Percentiles rank a stretch among this genome's conserved stretches.
These are phyloP conservation scores for Phytopythium delawarense DNA, from an alignment of 352 stramenopile species.

Conservation along the genomic window DNA sequence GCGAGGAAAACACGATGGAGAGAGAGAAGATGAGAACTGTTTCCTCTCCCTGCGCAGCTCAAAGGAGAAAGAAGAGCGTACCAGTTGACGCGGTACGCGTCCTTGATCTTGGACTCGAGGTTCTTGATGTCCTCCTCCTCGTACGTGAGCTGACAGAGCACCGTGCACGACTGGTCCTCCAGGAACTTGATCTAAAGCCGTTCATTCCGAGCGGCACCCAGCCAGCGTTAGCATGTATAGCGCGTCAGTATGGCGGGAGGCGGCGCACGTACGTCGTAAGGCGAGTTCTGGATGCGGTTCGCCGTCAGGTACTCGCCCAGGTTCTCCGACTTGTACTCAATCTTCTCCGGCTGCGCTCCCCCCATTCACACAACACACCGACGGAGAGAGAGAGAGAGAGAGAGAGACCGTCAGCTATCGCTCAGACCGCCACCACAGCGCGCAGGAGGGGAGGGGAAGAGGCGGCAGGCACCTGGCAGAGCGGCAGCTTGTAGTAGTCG, in stretches of 20 bases:
- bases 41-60: background rate
- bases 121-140: constrained; percentile 91
- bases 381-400: background rate
- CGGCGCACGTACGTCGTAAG: constrained; percentile 77
- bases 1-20: background rate
- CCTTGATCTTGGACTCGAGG: constrained; percentile 93
- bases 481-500: constrained; percentile 98
- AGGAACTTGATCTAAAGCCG: constrained; percentile 79
- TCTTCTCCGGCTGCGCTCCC: constrained; percentile 59
- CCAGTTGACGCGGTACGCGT: constrained; percentile 98
- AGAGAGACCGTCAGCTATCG: background rate
- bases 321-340: constrained; percentile 98
- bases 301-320: constrained; percentile 98
- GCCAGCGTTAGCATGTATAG: background rate
- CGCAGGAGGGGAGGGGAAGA: no score
- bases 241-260: background rate
- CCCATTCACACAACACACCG: background rate
- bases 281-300: constrained; percentile 98
- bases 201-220: background rate
- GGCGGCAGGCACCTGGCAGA: constrained; percentile 79
- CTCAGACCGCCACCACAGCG: background rate
- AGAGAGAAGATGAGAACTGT: no score
- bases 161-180: constrained; percentile 59
- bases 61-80: constrained; percentile 16
- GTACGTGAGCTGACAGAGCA: constrained; percentile 81